phyloP scores from a whole-genome alignment of 2,329 filamentous ascomycete species.

The Chrysosporium keratinophilum region DNA sequence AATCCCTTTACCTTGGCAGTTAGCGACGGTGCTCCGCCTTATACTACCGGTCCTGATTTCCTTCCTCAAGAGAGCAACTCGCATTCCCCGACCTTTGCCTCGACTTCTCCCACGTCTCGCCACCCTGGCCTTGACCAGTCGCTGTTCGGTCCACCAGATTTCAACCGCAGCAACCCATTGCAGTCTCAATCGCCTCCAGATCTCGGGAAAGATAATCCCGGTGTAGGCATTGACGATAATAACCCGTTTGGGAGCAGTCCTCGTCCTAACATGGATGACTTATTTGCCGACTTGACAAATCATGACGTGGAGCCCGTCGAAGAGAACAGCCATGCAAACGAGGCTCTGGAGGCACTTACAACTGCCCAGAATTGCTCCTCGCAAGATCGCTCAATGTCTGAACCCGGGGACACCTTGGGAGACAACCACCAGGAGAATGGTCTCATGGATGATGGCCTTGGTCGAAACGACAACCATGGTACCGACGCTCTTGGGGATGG shows the following conservation, averaged over 20 bases:
- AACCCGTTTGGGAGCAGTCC: constrained; percentile 32
- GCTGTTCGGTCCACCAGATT: constrained; percentile 35
- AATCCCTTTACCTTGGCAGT: constrained; percentile 32
- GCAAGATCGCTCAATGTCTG: constrained; percentile 22
- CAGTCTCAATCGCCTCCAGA: constrained; percentile 17
- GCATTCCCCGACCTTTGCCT: constrained; percentile 32
- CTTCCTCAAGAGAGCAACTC: constrained; percentile 26
- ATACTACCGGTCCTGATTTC: constrained; percentile 29
- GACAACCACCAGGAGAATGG: constrained; percentile 20
- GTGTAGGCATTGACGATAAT: constrained; percentile 24
- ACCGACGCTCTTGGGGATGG: constrained; percentile 21
- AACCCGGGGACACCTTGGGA: constrained; percentile 11
- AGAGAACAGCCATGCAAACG: constrained; percentile 39
- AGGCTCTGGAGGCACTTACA: constrained; percentile 36
- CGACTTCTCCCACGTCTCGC: constrained; percentile 31
- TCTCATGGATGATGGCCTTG: constrained; percentile 18
- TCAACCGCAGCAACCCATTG: constrained; percentile 25
- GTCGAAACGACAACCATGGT: constrained; percentile 20
- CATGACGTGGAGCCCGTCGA: constrained; percentile 31
- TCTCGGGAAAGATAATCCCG: constrained; percentile 22
- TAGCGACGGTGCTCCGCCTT: constrained; percentile 30
- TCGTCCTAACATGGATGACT: constrained; percentile 34
- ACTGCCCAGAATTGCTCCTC: constrained; percentile 31
- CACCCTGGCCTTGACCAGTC: constrained; percentile 29
- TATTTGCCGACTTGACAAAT: constrained; percentile 40